phyloP scores from a whole-genome alignment of 495 filamentous ascomycete species.

The Xylaria acuta region DNA sequence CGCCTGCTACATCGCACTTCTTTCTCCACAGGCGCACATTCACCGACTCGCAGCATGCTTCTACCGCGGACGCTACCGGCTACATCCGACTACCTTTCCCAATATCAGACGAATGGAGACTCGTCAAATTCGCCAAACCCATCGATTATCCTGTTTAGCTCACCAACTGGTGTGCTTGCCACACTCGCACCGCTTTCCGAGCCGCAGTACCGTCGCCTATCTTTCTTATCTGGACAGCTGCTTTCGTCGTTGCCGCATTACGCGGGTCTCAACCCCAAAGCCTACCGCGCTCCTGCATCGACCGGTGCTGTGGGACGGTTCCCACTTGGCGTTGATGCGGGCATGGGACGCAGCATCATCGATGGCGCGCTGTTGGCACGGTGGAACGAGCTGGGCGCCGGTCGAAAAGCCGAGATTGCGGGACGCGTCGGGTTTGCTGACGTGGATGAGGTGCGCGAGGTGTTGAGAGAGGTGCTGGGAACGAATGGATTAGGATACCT shows the following conservation, averaged over 20 bases:
- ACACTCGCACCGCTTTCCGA: slow-evolving; percentile 81
- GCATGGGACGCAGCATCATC: slow-evolving; percentile 56
- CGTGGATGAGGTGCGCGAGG: slow-evolving; percentile 66
- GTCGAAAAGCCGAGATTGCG: slow-evolving; percentile 71
- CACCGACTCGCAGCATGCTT: slow-evolving; percentile 73
- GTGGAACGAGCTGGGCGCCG: slow-evolving; percentile 73
- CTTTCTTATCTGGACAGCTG: slow-evolving; percentile 80
- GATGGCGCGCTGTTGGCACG: slow-evolving; percentile 60
- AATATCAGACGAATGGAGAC: slow-evolving; percentile 41
- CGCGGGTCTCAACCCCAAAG: slow-evolving; percentile 81
- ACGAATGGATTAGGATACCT: slow-evolving; percentile 35
- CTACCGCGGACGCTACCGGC: slow-evolving; percentile 67
- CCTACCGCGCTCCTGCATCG: slow-evolving; percentile 63
- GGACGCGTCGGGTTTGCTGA: slow-evolving; percentile 66
- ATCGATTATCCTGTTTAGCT: slow-evolving; percentile 72
- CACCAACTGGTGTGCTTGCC: slow-evolving; percentile 74
- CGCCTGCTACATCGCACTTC: slow-evolving; percentile 83
- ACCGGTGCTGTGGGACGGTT: slow-evolving; percentile 38
- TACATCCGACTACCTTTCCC: slow-evolving; percentile 46
- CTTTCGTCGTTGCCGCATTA: slow-evolving; percentile 75
- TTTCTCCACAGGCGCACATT: slow-evolving; percentile 81
- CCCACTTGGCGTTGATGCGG: slow-evolving; percentile 52
- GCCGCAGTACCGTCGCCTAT: slow-evolving; percentile 80
- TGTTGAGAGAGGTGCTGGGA: slow-evolving; percentile 52
- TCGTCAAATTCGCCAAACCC: slow-evolving; percentile 38